A percentile compares a stretch with the other conserved stretches of the same genome.
These are phyloP conservation scores for Neocucurbitaria cava DNA, from an alignment of 2,329 filamentous ascomycete species.

Conservation along the genomic window DNA sequence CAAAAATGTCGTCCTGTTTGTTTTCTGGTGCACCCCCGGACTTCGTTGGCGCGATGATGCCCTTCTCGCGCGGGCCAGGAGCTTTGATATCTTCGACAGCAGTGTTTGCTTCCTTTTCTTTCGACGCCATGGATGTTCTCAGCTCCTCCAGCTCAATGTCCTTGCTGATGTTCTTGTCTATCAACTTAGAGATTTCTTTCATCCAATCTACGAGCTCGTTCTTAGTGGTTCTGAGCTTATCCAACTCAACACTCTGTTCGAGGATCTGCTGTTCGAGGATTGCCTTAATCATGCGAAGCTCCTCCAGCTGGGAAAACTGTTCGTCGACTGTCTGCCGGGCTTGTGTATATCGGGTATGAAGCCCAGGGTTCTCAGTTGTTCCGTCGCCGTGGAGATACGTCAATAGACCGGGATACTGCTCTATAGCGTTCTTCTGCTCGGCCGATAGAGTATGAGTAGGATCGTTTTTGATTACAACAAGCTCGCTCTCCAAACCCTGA, in stretches of 20 bases:
- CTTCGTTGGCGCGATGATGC: background rate
- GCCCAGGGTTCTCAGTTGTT: background rate
- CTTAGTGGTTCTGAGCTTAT: too few relatives aligned
- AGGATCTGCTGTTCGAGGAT: background rate
- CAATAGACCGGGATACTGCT: background rate
- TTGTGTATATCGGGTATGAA: background rate
- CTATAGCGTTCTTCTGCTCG: background rate
- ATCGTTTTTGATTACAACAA: background rate
- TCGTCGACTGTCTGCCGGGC: background rate
- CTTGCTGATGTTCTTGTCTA: background rate
- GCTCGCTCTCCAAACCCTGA: background rate
- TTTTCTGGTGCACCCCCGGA: too few relatives aligned
- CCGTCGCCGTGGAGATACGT: background rate
- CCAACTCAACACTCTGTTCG: too few relatives aligned
- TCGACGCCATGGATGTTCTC: background rate
- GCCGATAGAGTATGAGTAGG: background rate
- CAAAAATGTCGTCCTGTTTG: too few relatives aligned
- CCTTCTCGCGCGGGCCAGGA: background rate
- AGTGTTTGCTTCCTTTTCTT: background rate
- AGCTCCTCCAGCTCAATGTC: background rate
- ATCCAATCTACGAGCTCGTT: too few relatives aligned
- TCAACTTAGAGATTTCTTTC: background rate
- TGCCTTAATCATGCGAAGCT: background rate
- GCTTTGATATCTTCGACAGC: background rate
- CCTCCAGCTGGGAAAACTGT: background rate